These are phyloP conservation scores for Conoideocrella luteorostrata DNA, from an alignment of 2,329 filamentous ascomycete species.

Conservation along the genomic window DNA sequence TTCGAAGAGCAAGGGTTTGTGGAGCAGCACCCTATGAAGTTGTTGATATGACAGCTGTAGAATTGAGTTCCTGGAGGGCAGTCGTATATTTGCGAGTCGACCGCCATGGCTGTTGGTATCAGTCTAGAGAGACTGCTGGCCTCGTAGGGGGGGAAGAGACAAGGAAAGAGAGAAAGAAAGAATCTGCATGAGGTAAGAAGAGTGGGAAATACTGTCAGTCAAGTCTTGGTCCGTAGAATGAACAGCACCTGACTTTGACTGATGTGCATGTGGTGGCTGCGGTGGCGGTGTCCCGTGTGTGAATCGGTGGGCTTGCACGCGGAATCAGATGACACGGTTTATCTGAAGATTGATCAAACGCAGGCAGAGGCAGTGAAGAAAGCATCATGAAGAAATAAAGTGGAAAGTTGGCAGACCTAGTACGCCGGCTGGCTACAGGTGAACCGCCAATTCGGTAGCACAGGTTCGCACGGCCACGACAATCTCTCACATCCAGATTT, in stretches of 20 bases:
- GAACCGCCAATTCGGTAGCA: neutral
- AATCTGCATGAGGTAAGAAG: too few species aligned
- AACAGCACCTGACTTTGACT: neutral
- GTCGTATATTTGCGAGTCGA: neutral
- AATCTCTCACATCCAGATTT: neutral
- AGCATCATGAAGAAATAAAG: neutral
- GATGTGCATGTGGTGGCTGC: neutral
- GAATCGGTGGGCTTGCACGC: neutral
- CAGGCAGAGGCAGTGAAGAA: neutral
- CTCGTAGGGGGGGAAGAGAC: too few species aligned
- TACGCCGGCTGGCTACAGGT: conserved; percentile 6
- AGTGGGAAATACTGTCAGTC: too few species aligned
- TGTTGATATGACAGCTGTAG: conserved; percentile 30
- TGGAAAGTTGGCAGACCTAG: neutral
- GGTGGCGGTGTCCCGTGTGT: neutral
- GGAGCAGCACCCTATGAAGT: conserved; percentile 40
- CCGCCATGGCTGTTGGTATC: too few species aligned
- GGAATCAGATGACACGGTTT: too few species aligned
- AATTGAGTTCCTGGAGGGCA: conserved; percentile 26
- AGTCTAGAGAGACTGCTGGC: too few species aligned
- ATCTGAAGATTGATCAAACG: neutral
- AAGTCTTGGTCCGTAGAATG: too few species aligned
- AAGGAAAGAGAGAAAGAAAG: too few species aligned
- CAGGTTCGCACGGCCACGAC: neutral
- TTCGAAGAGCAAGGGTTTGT: conserved; percentile 33